Evolutionary conservation across 1,284 basidiomycete genomes (phyloP), one percentile per base, ranked within the genome.

Genomic region (Schizophyllum amplum): DNA sequence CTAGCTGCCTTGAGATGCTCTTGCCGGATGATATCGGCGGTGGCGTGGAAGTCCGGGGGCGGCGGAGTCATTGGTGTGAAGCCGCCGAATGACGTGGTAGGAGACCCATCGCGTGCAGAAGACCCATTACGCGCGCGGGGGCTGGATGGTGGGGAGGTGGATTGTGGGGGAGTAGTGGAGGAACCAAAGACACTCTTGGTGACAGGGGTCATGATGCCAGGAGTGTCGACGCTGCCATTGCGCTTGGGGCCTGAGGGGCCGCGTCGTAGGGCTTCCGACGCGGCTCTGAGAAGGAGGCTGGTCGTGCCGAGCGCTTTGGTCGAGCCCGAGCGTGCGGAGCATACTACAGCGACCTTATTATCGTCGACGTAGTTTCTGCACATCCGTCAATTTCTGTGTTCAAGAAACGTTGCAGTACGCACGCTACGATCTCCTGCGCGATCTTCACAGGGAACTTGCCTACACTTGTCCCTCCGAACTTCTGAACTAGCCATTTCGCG

Each of bases 241-340:
- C 70, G 67, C 11, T 70, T 66, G n/a, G 57, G 60, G 13, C 64
- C 55, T 57, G 66, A 73, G 5, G 65, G 62, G 4, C 64, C 67
- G 0, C 75, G 77, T 57, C 75, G 75, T 4, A 93, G 76, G 0
- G 92, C 90, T 72, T 96, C 87, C 5, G 83, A 76, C 0, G 94
- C 92, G 0, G 96, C 94, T 62, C 87, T 85, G 9, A 99, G 80
- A 0, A 99, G 81, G 1, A 99, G 80, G 67, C 94, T 98, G 15
- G 96, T 99, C 0, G 96, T 99, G 5, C 97, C 97, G 2, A 96
- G 80, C 0, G 91, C 88, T 71, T 99, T 99, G 0, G 94, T 97
- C 1, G 90, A 87, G 1, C 93, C 95, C 4, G 95, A 98, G 6
- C 95, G 86, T 1, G 96, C 96, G 0, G 95, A 98, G 69, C 97